A percentile compares a stretch with the other conserved stretches of the same genome.
Evolutionary conservation across 805 yeast genomes (phyloP).

Genomic region (Allodekkera sacchari): DNA sequence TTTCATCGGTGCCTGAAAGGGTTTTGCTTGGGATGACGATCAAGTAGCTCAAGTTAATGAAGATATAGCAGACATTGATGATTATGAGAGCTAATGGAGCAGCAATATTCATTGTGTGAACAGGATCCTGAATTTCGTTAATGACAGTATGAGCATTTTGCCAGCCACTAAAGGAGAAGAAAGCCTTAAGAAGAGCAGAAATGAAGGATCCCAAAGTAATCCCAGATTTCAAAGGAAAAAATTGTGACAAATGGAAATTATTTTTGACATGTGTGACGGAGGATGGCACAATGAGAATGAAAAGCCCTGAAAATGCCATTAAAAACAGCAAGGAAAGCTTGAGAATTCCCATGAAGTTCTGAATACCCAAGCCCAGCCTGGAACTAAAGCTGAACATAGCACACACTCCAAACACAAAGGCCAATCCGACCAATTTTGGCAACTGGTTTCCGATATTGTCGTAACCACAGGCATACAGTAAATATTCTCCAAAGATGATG

Average conservation of each 20-base stretch:
- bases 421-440: slow-evolving; percentile 35
- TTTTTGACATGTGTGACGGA: slow-evolving; percentile 34
- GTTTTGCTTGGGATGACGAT: slow-evolving; percentile 43
- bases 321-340: slow-evolving; percentile 47
- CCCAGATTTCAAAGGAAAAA: slow-evolving; percentile 20
- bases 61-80: slow-evolving; percentile 35
- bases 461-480: slow-evolving; percentile 36
- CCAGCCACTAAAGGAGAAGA: slow-evolving; percentile 49
- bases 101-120: slow-evolving; percentile 40
- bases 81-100: slow-evolving; percentile 41
- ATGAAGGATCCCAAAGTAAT: slow-evolving; percentile 36
- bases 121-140: slow-evolving; percentile 47
- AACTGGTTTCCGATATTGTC: slow-evolving; percentile 27
- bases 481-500: slow-evolving; percentile 48
- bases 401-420: slow-evolving; percentile 28
- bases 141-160: slow-evolving; percentile 44
- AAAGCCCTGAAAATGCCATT: slow-evolving; percentile 52
- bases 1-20: slow-evolving; percentile 34
- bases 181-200: slow-evolving; percentile 42
- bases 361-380: slow-evolving; percentile 51
- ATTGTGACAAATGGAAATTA: slow-evolving; percentile 25
- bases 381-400: slow-evolving; percentile 54
- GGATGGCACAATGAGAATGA: slow-evolving; percentile 40
- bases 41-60: slow-evolving; percentile 43
- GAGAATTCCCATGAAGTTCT: slow-evolving; percentile 54